phyloP scores from a whole-genome alignment of 768 basidiomycete species.

The Tricholoma matsutake region DNA sequence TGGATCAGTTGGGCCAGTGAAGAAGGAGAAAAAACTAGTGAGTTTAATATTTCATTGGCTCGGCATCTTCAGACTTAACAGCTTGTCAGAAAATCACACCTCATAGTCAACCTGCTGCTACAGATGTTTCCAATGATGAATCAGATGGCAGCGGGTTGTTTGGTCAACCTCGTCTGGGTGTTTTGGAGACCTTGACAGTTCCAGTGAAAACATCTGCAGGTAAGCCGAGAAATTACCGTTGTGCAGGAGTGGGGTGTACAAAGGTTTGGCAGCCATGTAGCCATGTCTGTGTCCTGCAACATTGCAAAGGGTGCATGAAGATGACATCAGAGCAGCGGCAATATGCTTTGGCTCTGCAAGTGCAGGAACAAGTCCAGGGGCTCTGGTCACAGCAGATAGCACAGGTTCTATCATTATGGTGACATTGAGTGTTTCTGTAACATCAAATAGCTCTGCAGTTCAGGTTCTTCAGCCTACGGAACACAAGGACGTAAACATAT shows the following conservation, averaged over 20 bases:
- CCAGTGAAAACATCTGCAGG: no score
- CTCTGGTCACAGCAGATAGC: conserved; percentile 6
- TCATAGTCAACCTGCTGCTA: no score
- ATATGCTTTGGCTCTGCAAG: conserved; percentile 7
- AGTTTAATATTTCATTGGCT: neutral
- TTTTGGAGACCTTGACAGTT: no score
- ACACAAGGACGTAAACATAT: conserved; percentile 4
- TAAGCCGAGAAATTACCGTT: no score
- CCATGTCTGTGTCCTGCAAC: conserved; percentile 8
- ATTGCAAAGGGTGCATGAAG: conserved; percentile 12
- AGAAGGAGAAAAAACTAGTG: neutral
- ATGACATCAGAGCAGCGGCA: conserved; percentile 6
- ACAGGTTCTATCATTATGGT: neutral
- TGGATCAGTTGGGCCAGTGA: neutral
- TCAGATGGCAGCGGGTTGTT: neutral
- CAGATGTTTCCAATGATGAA: neutral
- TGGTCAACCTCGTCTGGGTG: no score
- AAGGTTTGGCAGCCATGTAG: conserved; percentile 1
- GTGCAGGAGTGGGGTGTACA: no score
- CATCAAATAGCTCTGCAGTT: no score
- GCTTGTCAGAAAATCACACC: no score
- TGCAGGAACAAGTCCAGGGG: conserved; percentile 11
- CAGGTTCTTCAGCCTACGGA: conserved; percentile 12
- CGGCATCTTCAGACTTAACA: no score
- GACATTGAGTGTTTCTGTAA: neutral